phyloP scores from a whole-genome alignment of 2,329 filamentous ascomycete genomes.

The Colletotrichum gloeosporioides region DNA sequence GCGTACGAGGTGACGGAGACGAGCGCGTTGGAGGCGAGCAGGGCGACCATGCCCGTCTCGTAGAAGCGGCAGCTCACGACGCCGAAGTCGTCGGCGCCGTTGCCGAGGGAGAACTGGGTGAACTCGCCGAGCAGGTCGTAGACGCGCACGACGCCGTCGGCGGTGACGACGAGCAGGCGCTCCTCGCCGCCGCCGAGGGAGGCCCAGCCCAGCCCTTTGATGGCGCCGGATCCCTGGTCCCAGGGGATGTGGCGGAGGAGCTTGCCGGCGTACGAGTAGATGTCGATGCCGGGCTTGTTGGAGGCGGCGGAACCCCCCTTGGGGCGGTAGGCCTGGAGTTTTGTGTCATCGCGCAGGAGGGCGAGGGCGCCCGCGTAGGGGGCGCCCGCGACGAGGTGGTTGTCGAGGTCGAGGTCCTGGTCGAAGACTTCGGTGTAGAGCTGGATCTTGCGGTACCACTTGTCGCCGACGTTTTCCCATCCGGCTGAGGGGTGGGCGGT shows the following conservation, averaged over 20 bases:
- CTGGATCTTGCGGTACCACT: slow-evolving; percentile 93
- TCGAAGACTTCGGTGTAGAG: slow-evolving; percentile 95
- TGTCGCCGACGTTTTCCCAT: slow-evolving; percentile 93
- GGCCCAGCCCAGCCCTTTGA: slow-evolving; percentile 93
- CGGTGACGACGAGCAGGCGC: slow-evolving; percentile 84
- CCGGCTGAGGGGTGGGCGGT: slow-evolving; percentile 75
- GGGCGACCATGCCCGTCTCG: slow-evolving; percentile 87
- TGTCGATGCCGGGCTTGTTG: slow-evolving; percentile 82
- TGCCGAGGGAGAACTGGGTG: slow-evolving; percentile 88
- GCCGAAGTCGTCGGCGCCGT: slow-evolving; percentile 86
- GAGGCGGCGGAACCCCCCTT: slow-evolving; percentile 52
- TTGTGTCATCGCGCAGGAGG: slow-evolving; percentile 86
- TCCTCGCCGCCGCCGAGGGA: slow-evolving; percentile 70
- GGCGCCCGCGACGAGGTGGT: slow-evolving; percentile 89
- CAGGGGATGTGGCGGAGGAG: slow-evolving; percentile 85
- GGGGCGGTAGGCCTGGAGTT: slow-evolving; percentile 79
- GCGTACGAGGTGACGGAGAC: slow-evolving; percentile 88
- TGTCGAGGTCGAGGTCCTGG: slow-evolving; percentile 91
- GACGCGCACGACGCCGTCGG: slow-evolving; percentile 88
- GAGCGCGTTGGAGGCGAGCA: slow-evolving; percentile 86
- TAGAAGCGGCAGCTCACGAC: slow-evolving; percentile 92
- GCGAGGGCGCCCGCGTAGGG: slow-evolving; percentile 91
- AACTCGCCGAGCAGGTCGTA: slow-evolving; percentile 96
- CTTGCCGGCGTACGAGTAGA: slow-evolving; percentile 93
- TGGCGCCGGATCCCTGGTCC: slow-evolving; percentile 81